A percentile compares a stretch with the other conserved stretches of the same genome.
phyloP scores from a whole-genome alignment of 768 basidiomycete species.

The Pulveroboletus ravenelii region DNA sequence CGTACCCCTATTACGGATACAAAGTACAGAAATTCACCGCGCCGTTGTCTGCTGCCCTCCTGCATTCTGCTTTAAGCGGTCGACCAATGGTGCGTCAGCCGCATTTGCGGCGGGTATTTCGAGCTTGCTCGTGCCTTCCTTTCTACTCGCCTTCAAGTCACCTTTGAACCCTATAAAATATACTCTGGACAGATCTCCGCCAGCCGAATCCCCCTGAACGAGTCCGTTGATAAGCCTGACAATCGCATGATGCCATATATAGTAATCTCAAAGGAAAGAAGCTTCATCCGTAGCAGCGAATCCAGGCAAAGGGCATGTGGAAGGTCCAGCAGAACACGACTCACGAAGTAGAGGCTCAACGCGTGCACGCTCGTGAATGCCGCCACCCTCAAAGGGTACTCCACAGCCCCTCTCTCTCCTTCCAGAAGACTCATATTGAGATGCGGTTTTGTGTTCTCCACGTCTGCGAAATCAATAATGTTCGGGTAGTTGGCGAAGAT shows the following conservation, averaged over 20 bases:
- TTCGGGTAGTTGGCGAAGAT: conserved; percentile 69
- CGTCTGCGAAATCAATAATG: conserved; percentile 76
- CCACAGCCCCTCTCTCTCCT: conserved; percentile 61
- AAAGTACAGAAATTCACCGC: conserved; percentile 24
- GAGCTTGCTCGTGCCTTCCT: conserved; percentile 57
- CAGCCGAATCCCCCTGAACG: conserved; percentile 58
- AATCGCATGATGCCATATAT: conserved; percentile 12
- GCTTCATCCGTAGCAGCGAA: background rate
- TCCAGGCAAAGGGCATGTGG: conserved; percentile 16
- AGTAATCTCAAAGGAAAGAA: conserved; percentile 18
- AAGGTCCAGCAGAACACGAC: conserved; percentile 30
- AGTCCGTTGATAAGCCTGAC: conserved; percentile 12
- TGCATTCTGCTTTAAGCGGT: conserved; percentile 53
- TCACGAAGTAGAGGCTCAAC: conserved; percentile 74
- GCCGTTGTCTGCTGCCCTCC: conserved; percentile 64
- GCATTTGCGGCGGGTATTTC: conserved; percentile 80
- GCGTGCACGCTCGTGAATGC: conserved; percentile 73
- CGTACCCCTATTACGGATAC: conserved; percentile 2
- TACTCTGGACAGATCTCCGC: conserved; percentile 59
- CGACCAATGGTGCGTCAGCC: conserved; percentile 64
- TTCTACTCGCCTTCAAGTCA: conserved; percentile 49
- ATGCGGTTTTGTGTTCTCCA: conserved; percentile 63
- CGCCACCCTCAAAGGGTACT: conserved; percentile 74
- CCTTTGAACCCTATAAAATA: conserved; percentile 87
- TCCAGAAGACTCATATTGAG: conserved; percentile 67